A percentile compares a stretch with the other conserved stretches of the same genome.
These are phyloP conservation scores for Cladosporium sp. DNA, from an alignment of 2,329 filamentous ascomycete species.

Conservation along the genomic window DNA sequence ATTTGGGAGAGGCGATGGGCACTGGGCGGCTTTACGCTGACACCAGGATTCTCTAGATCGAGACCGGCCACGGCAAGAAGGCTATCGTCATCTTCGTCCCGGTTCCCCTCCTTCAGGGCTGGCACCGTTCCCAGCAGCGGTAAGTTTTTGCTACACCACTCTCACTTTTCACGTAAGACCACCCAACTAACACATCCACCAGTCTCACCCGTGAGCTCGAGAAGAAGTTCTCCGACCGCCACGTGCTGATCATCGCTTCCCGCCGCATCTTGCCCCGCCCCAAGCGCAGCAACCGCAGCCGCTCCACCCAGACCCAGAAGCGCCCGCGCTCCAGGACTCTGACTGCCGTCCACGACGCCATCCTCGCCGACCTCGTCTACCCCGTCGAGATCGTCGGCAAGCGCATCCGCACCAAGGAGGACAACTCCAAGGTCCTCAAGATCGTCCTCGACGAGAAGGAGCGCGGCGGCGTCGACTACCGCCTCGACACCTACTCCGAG, in stretches of 20 bases:
- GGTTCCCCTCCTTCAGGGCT: conserved; percentile 94
- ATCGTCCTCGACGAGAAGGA: conserved; percentile 99
- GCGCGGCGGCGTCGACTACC: conserved; percentile 98
- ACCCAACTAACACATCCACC: conserved; percentile 14
- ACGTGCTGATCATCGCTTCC: conserved; percentile 97
- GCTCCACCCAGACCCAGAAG: conserved; percentile 98
- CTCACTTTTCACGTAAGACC: conserved; percentile 11
- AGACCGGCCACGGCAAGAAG: conserved; percentile 99
- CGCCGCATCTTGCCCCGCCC: conserved; percentile 98
- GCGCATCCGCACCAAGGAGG: conserved; percentile 97
- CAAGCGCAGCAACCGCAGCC: conserved; percentile 95
- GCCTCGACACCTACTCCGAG: conserved; percentile 99
- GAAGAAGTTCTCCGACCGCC: conserved; percentile 99
- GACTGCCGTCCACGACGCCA: conserved; percentile 97
- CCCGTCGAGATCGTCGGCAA: conserved; percentile 99
- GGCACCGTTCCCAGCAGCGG: conserved; percentile 99
- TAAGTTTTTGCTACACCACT: conserved; percentile 52
- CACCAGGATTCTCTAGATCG: conserved; percentile 73
- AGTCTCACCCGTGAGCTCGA: conserved; percentile 99
- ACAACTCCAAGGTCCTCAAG: conserved; percentile 98
- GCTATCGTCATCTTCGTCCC: conserved; percentile 99
- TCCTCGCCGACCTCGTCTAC: conserved; percentile 97
- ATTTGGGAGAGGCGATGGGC: conserved; percentile 49
- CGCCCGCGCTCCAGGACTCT: conserved; percentile 96
- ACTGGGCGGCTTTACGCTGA: conserved; percentile 53